These are phyloP conservation scores for Amniculicola lignicola DNA, from an alignment of 495 filamentous ascomycete genomes.

Conservation along the genomic window DNA sequence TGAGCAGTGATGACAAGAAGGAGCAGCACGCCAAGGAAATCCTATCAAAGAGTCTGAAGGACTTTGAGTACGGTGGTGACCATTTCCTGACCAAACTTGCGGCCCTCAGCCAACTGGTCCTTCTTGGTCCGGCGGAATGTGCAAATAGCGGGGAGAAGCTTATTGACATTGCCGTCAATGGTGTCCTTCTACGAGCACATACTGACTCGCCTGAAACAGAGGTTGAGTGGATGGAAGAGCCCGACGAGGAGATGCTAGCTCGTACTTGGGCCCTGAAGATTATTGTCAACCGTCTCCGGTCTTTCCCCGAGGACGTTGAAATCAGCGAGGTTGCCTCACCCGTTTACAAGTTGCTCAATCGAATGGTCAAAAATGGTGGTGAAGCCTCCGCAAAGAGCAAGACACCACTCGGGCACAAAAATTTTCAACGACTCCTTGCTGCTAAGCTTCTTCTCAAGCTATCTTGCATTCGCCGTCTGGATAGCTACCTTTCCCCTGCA, in stretches of 20 bases:
- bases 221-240: constrained; percentile 63
- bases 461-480: constrained; percentile 67
- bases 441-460: constrained; percentile 82
- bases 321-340: constrained; percentile 62
- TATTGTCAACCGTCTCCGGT: constrained; percentile 80
- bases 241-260: constrained; percentile 77
- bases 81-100: constrained; percentile 83
- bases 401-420: constrained; percentile 70
- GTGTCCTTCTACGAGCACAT: constrained; percentile 69
- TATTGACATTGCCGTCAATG: constrained; percentile 70
- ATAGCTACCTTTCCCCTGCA: constrained; percentile 64
- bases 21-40: constrained; percentile 86
- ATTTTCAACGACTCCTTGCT: constrained; percentile 75
- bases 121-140: constrained; percentile 66
- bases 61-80: constrained; percentile 70
- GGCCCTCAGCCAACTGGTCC: constrained; percentile 75
- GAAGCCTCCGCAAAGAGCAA: constrained; percentile 71
- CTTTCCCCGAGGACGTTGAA: constrained; percentile 54
- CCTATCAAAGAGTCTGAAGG: constrained; percentile 65
- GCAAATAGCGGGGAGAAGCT: constrained; percentile 73
- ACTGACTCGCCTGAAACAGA: constrained; percentile 49
- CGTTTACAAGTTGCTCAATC: constrained; percentile 75
- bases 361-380: constrained; percentile 68
- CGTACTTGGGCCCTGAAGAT: constrained; percentile 88
- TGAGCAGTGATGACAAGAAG: constrained; percentile 75